phyloP scores from a whole-genome alignment of 805 yeast genomes.

The Wickerhamiella sergipiensis region DNA sequence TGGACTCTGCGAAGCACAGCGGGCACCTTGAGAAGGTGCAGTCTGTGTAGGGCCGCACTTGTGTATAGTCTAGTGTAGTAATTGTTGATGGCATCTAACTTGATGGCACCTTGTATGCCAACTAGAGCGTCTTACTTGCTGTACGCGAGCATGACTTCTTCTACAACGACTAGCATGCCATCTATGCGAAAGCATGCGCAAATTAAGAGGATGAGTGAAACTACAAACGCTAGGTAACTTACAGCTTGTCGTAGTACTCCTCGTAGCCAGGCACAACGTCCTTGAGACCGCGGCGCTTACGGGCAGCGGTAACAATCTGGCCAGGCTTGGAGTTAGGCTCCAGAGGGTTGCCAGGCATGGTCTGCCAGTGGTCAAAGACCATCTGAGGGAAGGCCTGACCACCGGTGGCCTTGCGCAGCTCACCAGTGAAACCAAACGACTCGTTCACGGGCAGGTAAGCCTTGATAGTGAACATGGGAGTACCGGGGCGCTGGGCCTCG shows the following conservation, averaged over 20 bases:
- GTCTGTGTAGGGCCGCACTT: constrained; percentile 7
- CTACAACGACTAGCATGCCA: no score
- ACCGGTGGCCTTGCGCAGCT: constrained; percentile 99
- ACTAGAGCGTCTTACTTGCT: no score
- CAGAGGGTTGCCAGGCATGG: constrained; percentile 81
- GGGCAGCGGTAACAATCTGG: constrained; percentile 48
- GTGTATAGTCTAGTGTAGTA: no score
- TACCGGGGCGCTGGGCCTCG: constrained; percentile 99
- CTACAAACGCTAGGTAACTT: constrained; percentile 12
- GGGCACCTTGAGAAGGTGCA: constrained; percentile 27
- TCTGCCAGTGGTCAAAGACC: constrained; percentile 98
- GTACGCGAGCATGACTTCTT: no score
- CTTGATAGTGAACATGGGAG: constrained; percentile 98
- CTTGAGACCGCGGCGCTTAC: constrained; percentile 96
- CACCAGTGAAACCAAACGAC: constrained; percentile 99
- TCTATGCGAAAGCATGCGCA: no score
- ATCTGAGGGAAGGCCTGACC: constrained; percentile 99
- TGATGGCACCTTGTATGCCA: no score
- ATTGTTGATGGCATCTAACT: no score
- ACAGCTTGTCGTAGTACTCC: constrained; percentile 69
- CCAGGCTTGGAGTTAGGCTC: constrained; percentile 71
- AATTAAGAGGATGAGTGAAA: not conserved
- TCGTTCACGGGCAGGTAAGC: constrained; percentile 99
- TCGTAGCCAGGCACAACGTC: constrained; percentile 97
- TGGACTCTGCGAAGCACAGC: constrained; percentile 42